Evolutionary conservation across 345 rosid species (phyloP), one percentile per base, ranked within the genome.

Genomic region (Salix suchowensis): DNA sequence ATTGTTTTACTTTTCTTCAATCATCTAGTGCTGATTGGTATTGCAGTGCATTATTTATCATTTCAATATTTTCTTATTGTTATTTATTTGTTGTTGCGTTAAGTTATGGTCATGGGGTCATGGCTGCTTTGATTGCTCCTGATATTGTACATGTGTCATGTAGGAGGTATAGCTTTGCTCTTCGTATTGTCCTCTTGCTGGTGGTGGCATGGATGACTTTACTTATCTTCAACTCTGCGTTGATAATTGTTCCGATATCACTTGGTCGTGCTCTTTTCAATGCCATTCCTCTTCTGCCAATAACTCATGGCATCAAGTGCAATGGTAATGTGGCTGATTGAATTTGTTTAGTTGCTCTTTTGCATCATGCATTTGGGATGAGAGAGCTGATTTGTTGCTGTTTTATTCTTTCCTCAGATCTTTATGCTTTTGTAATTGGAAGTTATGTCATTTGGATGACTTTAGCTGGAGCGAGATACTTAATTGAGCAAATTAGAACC

Each of bases 251-350:
- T 16, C 98, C 99, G 30, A 88, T 96, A 75, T 90, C 97, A n/a
- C 91, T 96, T 71, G 99, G 99, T 37, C 97, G 97, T 75, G 88
- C 90, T 69, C 88, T 96, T 77, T 96, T 96, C 86, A 92, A 90
- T 85, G 88, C 90, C 79, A 90, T 96, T 81, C 99, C 99, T 75
- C 88, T 84, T 75, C 97, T 96, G 66, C 99, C 99, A 65, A 88
- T 91, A 85, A 94, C 99, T 75, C 99, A 94, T 72, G 99, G 98
- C 81, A 86, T 96, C 85, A 94, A 94, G 80, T 96, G 97, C 92
- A 96, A 96, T 58, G 99, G 99, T 96, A 91, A 74, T 75, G 3
- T 67, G 34, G 71, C 74, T 50, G 32, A 26, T 78, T 71, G 58
- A 72, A 37, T 54, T 71, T 69, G 18, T 37, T 52, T 28, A 40